Evolutionary conservation across 768 basidiomycete genomes (phyloP).

Genomic region (Pulveroboletus sp.): DNA sequence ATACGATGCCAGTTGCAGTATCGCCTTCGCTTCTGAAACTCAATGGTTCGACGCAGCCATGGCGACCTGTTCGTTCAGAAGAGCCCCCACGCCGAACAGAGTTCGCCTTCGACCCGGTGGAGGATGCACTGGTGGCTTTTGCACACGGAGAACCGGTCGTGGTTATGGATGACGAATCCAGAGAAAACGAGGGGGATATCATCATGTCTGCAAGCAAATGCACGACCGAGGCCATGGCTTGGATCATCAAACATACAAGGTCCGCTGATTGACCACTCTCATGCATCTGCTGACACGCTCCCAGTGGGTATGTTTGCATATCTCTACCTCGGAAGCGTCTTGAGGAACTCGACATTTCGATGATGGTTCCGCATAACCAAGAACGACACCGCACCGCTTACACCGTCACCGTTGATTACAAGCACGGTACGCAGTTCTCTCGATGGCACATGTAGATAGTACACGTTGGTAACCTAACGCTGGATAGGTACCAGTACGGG

Average conservation of each 20-base stretch:
- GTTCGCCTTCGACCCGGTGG: slow-evolving; percentile 76
- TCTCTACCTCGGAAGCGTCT: slow-evolving; percentile 75
- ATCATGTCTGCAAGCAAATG: slow-evolving; percentile 81
- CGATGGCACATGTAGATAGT: not conserved
- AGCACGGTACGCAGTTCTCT: slow-evolving; percentile 50
- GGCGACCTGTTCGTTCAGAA: slow-evolving; percentile 21
- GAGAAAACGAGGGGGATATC: slow-evolving; percentile 97
- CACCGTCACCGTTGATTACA: slow-evolving; percentile 93
- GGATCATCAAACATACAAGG: slow-evolving; percentile 98
- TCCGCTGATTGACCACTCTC: slow-evolving; percentile 32
- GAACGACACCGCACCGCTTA: slow-evolving; percentile 93
- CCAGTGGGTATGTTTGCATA: slow-evolving; percentile 91
- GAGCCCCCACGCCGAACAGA: slow-evolving; percentile 21
- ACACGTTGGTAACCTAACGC: not conserved
- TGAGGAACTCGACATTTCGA: slow-evolving; percentile 73
- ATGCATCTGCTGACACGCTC: slow-evolving; percentile 9
- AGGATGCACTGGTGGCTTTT: slow-evolving; percentile 75
- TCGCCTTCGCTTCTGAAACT: not conserved
- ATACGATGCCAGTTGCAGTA: slow-evolving; percentile 8
- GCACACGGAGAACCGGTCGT: slow-evolving; percentile 84
- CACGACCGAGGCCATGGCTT: slow-evolving; percentile 97
- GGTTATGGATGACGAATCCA: slow-evolving; percentile 93
- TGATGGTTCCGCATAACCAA: slow-evolving; percentile 91
- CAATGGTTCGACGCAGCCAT: slow-evolving; percentile 10
- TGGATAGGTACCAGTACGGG: slow-evolving; percentile 82